Evolutionary conservation across 176 grass and related monocot species (phyloP).

Genomic region (Pontederia paniculata): DNA sequence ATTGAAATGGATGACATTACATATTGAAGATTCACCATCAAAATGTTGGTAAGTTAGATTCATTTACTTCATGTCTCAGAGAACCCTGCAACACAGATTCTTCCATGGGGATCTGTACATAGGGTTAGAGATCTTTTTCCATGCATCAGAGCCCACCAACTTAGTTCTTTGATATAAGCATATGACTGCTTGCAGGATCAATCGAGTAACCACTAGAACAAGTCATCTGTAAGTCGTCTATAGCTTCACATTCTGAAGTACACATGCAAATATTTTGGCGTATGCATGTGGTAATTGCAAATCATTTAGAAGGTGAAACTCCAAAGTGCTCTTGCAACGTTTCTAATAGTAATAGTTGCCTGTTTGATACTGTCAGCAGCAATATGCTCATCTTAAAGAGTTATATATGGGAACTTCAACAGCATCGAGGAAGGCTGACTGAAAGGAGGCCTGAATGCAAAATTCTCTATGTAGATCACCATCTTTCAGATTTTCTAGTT

Average conservation of each 20-base stretch:
- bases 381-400: not conserved
- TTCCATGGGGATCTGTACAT: too few relatives aligned
- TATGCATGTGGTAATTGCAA: not conserved
- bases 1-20: too few relatives aligned
- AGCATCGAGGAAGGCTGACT: not conserved
- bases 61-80: too few relatives aligned
- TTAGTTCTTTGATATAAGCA: not conserved
- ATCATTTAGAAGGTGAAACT: not conserved
- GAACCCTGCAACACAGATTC: too few relatives aligned
- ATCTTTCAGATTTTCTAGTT: slow-evolving; percentile 1
- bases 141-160: not conserved
- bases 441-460: not conserved
- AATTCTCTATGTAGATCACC: not conserved
- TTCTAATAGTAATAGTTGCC: not conserved
- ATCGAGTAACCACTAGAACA: not conserved
- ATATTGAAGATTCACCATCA: too few relatives aligned
- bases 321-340: not conserved
- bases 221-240: not conserved
- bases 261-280: not conserved
- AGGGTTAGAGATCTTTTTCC: too few relatives aligned
- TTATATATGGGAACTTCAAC: too few relatives aligned
- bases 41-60: too few relatives aligned
- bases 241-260: slow-evolving; percentile 4
- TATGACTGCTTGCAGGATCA: not conserved
- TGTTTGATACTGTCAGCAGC: not conserved